Percentiles rank a stretch among this genome's conserved stretches.
Evolutionary conservation across 331 rosid genomes (phyloP).

Genomic region (Pyracantha coccinea): DNA sequence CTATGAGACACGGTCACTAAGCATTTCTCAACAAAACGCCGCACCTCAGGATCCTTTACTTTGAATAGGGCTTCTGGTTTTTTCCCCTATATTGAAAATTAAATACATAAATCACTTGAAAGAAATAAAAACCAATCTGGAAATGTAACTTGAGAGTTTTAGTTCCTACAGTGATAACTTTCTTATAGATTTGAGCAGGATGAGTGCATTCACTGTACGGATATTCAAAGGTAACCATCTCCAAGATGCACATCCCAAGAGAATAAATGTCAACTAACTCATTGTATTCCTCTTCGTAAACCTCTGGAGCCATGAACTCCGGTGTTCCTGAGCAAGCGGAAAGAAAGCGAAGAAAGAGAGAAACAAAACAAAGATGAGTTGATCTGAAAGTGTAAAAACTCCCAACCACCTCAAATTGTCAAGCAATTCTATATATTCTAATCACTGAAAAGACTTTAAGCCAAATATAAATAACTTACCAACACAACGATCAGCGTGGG

Average conservation of each 20-base stretch:
- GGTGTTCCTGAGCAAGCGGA: slow-evolving; percentile 69
- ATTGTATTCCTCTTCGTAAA: slow-evolving; percentile 91
- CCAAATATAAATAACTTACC: slow-evolving; percentile 36
- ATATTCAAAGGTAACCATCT: slow-evolving; percentile 95
- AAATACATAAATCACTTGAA: slow-evolving; percentile 4
- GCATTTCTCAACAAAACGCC: slow-evolving; percentile 80
- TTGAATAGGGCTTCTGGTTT: slow-evolving; percentile 78
- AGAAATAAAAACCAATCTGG: neutral
- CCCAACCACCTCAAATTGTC: neutral
- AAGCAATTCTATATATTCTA: neutral
- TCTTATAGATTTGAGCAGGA: slow-evolving; percentile 96
- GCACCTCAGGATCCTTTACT: slow-evolving; percentile 68
- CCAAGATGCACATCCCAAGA: slow-evolving; percentile 96
- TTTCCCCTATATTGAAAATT: slow-evolving; percentile 49
- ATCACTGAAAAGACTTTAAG: neutral
- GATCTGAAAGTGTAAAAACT: slow-evolving; percentile 2
- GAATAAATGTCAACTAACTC: slow-evolving; percentile 91
- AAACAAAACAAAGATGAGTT: neutral
- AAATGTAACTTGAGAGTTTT: neutral
- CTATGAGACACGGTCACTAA: slow-evolving; percentile 70
- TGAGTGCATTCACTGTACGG: slow-evolving; percentile 94
- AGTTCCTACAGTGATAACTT: slow-evolving; percentile 70
- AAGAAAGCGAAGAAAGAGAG: neutral
- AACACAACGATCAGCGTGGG: slow-evolving; percentile 78
- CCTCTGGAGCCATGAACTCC: slow-evolving; percentile 99